Base-by-base conservation (phyloP, 495 filamentous ascomycete species). In the Pseudevernia furfuracea region DNA sequence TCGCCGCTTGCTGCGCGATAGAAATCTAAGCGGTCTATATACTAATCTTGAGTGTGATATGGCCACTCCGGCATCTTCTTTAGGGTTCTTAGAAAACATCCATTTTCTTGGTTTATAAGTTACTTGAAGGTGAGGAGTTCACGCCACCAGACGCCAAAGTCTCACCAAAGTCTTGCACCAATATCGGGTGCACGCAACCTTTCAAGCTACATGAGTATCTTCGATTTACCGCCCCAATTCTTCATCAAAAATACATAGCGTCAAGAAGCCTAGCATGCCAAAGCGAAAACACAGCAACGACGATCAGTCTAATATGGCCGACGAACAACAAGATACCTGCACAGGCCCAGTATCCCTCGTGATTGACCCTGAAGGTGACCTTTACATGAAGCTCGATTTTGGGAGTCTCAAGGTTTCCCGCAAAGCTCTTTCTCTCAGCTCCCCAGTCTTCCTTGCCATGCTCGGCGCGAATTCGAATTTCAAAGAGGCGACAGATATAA, bases 281-380 rank as follows among this genome's bases (percentile, higher is more conserved):
- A 46, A 60, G 59, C 32, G 59, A 52, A 36, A 32, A 17, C 28
- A 32, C 28, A 53, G 49, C 49, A 53, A 5, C 49, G 25, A 19
- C 15, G 14, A 15, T 53, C 49, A 0, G 12, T 32, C 39, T 61
- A 12, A 61, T 11, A 61, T 38, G 59, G 25, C 10, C 44, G 30
- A 61, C 19, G 21, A 23, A 52, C 30, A 36, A 8, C 30, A 62
- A 23, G 25, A 56, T 12, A 19, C 15, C 46, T 10, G 34, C 14
- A 32, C 30, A 17, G 21, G 17, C 25, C 28, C 60, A 53, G 44
- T 39, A 52, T 56, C 46, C 0, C 30, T 52, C 15, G 48, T 62
- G 4, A 34, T 62, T 21, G 60, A 62, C 2, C 17, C n/a, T 30
- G 46, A 62, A n/a, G 60, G 60, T 28, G 60, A 62, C 14, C 28